A percentile compares a stretch with the other conserved stretches of the same genome.
phyloP scores from a whole-genome alignment of 1,284 basidiomycete genomes.

The Tilletia horrida region DNA sequence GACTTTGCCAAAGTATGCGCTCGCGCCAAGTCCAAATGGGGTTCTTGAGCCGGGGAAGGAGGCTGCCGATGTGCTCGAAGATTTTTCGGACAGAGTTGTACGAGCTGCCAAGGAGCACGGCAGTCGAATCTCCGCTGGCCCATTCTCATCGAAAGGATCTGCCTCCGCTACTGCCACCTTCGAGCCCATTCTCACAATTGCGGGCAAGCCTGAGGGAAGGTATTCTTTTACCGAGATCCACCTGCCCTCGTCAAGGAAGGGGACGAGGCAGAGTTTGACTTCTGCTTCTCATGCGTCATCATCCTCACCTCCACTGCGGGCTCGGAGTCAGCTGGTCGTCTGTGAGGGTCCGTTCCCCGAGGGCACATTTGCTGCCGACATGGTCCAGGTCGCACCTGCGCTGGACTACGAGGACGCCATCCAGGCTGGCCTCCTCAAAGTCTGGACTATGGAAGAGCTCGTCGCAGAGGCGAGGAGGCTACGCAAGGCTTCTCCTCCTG shows the following conservation, averaged over 20 bases:
- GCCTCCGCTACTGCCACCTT: too few species aligned
- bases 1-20: neutral
- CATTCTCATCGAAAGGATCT: too few species aligned
- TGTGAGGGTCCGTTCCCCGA: slow-evolving; percentile 17
- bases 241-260: slow-evolving; percentile 17
- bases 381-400: slow-evolving; percentile 18
- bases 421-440: slow-evolving; percentile 16
- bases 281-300: slow-evolving; percentile 1
- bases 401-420: slow-evolving; percentile 15
- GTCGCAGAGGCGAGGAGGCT: slow-evolving; percentile 14
- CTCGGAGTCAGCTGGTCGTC: slow-evolving; percentile 25
- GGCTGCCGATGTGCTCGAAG: too few species aligned
- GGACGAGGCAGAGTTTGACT: neutral
- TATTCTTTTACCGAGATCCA: slow-evolving; percentile 33
- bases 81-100: too few species aligned
- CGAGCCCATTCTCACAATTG: slow-evolving; percentile 17
- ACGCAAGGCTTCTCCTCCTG: neutral
- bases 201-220: slow-evolving; percentile 13
- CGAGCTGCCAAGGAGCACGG: neutral
- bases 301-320: neutral
- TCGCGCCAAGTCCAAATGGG: too few species aligned
- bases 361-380: neutral
- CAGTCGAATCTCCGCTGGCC: slow-evolving; percentile 11
- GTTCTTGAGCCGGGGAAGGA: too few species aligned
- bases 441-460: slow-evolving; percentile 27